These are phyloP conservation scores for Microthyrium microscopicum DNA, from an alignment of 2,329 filamentous ascomycete genomes.

Conservation along the genomic window DNA sequence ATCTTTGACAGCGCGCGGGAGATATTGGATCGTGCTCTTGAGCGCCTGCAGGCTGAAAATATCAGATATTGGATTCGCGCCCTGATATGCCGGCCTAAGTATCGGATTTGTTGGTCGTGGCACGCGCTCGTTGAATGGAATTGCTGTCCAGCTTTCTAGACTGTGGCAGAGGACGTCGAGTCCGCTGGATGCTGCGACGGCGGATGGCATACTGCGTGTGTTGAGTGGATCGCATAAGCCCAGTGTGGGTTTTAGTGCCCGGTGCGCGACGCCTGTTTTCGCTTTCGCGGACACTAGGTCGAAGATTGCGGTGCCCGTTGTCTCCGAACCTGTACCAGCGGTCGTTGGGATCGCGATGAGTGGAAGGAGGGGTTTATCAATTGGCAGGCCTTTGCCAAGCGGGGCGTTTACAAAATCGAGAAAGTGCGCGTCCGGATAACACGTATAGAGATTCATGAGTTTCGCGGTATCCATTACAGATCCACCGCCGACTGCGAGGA, in stretches of 20 bases:
- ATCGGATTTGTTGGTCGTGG: slow-evolving; percentile 82
- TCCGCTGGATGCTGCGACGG: slow-evolving; percentile 81
- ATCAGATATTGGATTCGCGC: slow-evolving; percentile 92
- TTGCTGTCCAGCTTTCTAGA: slow-evolving; percentile 93
- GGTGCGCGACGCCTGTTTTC: slow-evolving; percentile 91
- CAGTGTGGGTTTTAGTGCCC: slow-evolving; percentile 86
- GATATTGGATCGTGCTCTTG: slow-evolving; percentile 71
- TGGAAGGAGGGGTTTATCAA: slow-evolving; percentile 53
- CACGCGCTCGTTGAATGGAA: slow-evolving; percentile 74
- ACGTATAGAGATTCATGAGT: slow-evolving; percentile 91
- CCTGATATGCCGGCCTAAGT: slow-evolving; percentile 83
- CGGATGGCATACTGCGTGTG: slow-evolving; percentile 87
- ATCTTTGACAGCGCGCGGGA: slow-evolving; percentile 72
- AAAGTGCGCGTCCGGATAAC: slow-evolving; percentile 82
- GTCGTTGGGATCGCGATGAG: slow-evolving; percentile 75
- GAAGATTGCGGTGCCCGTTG: slow-evolving; percentile 95
- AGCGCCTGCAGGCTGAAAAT: slow-evolving; percentile 88
- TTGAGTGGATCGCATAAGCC: slow-evolving; percentile 80
- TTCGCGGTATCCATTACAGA: slow-evolving; percentile 98
- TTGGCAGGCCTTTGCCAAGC: slow-evolving; percentile 65
- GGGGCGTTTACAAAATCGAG: slow-evolving; percentile 97
- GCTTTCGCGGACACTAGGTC: slow-evolving; percentile 78
- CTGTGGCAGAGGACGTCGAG: slow-evolving; percentile 91
- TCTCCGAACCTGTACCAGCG: slow-evolving; percentile 79
- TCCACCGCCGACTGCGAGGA: slow-evolving; percentile 79